phyloP scores from a whole-genome alignment of 495 filamentous ascomycete species.

The Neurospora tetrasperma region DNA sequence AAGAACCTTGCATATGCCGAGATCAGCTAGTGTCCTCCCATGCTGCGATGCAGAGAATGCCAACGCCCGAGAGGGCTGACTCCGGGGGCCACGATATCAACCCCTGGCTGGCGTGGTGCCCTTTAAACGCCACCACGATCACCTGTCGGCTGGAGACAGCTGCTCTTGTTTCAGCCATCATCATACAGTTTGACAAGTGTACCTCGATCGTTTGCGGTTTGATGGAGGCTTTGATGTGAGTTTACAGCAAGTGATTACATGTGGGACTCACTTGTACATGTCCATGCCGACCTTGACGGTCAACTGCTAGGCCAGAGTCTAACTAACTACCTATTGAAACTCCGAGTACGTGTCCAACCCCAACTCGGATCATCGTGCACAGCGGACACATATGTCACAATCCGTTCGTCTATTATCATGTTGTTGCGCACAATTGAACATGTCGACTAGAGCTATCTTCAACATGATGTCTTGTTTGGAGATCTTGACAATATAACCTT shows the following conservation, averaged over 20 bases:
- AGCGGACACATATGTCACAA: neutral
- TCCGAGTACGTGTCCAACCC: neutral
- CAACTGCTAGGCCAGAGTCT: neutral
- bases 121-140: neutral
- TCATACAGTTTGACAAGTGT: no score
- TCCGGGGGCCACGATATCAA: neutral
- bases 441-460: neutral
- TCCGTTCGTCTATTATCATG: neutral
- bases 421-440: neutral
- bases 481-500: no score
- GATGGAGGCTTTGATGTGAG: neutral
- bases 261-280: neutral
- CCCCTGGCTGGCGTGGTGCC: neutral
- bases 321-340: neutral
- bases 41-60: neutral
- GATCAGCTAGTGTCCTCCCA: neutral
- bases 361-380: neutral
- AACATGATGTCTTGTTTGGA: neutral
- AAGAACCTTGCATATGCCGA: conserved; percentile 7
- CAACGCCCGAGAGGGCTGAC: neutral
- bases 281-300: neutral
- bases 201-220: neutral
- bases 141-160: neutral
- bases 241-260: neutral
- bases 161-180: neutral